Evolutionary conservation across 306 rosid species (phyloP).

Genomic region (Elaeagnus macrophylla): DNA sequence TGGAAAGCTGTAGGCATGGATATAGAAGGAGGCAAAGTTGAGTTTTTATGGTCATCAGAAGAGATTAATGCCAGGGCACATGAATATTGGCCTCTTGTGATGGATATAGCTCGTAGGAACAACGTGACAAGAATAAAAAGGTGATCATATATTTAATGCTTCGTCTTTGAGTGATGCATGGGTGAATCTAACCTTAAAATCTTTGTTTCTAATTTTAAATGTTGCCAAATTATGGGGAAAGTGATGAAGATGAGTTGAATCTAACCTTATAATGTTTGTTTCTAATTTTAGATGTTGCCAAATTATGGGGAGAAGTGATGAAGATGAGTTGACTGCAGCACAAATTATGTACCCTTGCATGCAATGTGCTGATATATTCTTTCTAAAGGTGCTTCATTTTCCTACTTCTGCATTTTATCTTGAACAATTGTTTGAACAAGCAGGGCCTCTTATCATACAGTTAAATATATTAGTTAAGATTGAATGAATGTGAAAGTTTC

Average conservation of each 20-base stretch:
- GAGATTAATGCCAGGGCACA: slow-evolving; percentile 58
- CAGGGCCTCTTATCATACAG: not conserved
- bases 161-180: not conserved
- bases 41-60: slow-evolving; percentile 77
- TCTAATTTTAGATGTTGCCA: slow-evolving; percentile 55
- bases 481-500: too few species aligned
- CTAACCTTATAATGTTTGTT: not conserved
- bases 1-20: slow-evolving; percentile 90
- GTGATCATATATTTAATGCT: slow-evolving; percentile 18
- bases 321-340: slow-evolving; percentile 73
- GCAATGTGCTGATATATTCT: slow-evolving; percentile 96
- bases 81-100: slow-evolving; percentile 77
- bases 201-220: slow-evolving; percentile 30
- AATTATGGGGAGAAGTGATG: slow-evolving; percentile 81
- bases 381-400: slow-evolving; percentile 47
- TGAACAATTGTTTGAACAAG: not conserved
- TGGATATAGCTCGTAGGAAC: slow-evolving; percentile 84
- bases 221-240: slow-evolving; percentile 86
- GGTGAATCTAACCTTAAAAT: not conserved
- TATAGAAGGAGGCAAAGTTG: slow-evolving; percentile 70
- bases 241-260: slow-evolving; percentile 45
- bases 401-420: not conserved
- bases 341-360: slow-evolving; percentile 87
- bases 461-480: too few species aligned
- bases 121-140: slow-evolving; percentile 54